A percentile compares a stretch with the other conserved stretches of the same genome.
phyloP scores from a whole-genome alignment of 2,329 filamentous ascomycete species.

The Furcasterigmium furcatum region DNA sequence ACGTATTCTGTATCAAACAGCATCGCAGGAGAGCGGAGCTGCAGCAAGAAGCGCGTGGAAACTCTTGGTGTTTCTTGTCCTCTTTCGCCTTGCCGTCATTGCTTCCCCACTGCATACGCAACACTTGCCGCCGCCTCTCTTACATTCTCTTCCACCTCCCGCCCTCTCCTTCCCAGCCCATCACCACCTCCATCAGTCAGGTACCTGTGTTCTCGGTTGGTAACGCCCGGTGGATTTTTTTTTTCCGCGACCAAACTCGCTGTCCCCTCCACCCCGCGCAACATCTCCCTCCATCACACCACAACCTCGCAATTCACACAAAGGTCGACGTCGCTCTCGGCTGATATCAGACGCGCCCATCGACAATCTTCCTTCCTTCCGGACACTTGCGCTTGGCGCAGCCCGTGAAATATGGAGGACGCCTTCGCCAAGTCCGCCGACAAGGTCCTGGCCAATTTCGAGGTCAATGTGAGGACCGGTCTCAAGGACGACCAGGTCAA shows the following conservation, averaged over 20 bases:
- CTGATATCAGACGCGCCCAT: too few species aligned
- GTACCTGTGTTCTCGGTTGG: not conserved
- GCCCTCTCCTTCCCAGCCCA: not conserved
- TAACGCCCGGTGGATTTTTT: not conserved
- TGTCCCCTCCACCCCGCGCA: not conserved
- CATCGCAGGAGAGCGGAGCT: too few species aligned
- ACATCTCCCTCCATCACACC: too few species aligned
- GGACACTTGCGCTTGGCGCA: slow-evolving; percentile 9
- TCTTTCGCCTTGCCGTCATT: slow-evolving; percentile 8
- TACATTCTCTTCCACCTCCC: not conserved
- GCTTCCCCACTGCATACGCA: slow-evolving; percentile 13
- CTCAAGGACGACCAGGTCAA: slow-evolving; percentile 57
- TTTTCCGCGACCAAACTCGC: not conserved
- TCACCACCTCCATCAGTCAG: not conserved
- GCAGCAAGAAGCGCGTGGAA: slow-evolving; percentile 9
- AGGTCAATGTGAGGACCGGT: slow-evolving; percentile 51
- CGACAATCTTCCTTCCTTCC: too few species aligned
- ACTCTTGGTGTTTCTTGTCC: slow-evolving; percentile 10
- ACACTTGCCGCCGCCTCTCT: not conserved
- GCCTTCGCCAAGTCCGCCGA: slow-evolving; percentile 57
- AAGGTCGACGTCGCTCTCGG: too few species aligned
- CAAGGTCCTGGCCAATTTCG: slow-evolving; percentile 57
- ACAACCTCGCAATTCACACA: too few species aligned
- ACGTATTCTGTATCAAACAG: slow-evolving; percentile 9
- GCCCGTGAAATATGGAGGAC: slow-evolving; percentile 49